phyloP scores from a whole-genome alignment of 345 rosid species.

The Lenwebbia sp. region DNA sequence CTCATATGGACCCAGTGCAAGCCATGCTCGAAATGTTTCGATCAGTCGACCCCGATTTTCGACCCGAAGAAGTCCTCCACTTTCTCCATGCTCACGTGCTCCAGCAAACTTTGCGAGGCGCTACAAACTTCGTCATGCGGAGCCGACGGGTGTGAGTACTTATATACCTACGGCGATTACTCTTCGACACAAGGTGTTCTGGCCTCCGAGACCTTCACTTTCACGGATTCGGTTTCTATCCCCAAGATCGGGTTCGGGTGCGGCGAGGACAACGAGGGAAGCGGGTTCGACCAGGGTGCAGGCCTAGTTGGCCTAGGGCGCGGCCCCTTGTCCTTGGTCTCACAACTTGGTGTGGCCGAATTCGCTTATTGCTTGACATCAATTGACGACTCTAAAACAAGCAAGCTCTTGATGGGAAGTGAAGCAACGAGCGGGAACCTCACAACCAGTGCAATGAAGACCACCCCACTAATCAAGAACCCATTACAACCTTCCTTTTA shows the following conservation, averaged over 20 bases:
- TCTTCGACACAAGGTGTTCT: constrained; percentile 73
- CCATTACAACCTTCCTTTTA: constrained; percentile 76
- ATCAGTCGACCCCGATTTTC: constrained; percentile 67
- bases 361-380: constrained; percentile 81
- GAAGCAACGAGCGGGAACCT: constrained; percentile 15
- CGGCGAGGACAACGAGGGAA: constrained; percentile 70
- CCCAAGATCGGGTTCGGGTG: constrained; percentile 71
- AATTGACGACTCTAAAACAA: constrained; percentile 38
- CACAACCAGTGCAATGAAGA: constrained; percentile 11
- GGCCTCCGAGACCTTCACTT: constrained; percentile 62
- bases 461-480: constrained; percentile 49
- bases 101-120: constrained; percentile 44
- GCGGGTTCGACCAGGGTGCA: constrained; percentile 72
- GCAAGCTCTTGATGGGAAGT: constrained; percentile 64
- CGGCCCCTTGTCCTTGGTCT: constrained; percentile 64
- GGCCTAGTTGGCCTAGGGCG: constrained; percentile 93
- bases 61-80: constrained; percentile 65
- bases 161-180: constrained; percentile 76
- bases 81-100: constrained; percentile 46
- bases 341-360: constrained; percentile 62
- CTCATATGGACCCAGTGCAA: constrained; percentile 94
- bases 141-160: constrained; percentile 42
- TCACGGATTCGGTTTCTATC: constrained; percentile 24
- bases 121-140: constrained; percentile 48
- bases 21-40: constrained; percentile 63